Base-by-base conservation (phyloP, 768 basidiomycete genomes). In the Fomitopsis serialis region DNA sequence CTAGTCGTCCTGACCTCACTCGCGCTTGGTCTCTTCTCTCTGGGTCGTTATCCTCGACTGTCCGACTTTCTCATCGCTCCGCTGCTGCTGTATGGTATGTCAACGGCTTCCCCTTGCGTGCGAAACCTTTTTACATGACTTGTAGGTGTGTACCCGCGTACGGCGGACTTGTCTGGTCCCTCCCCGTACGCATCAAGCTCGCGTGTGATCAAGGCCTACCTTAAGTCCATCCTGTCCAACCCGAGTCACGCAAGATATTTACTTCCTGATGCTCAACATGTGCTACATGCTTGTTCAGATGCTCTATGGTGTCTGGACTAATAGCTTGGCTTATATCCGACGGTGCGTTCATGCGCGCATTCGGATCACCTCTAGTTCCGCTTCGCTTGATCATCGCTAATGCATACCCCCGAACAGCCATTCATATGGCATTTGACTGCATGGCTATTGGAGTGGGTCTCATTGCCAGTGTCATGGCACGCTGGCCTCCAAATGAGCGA, bases 351-450 rank as follows among this genome's bases (percentile, higher is more conserved):
- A 6, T 32, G 29, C 5, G 29, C 12, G 52, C 9, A 2, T 42
- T 32, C 11, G 29, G 29, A 10, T 11, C n/a, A n/a, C n/a, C n/a
- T n/a, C n/a, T n/a, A n/a, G n/a, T n/a, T n/a, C n/a, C n/a, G n/a
- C n/a, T n/a, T n/a, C n/a, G n/a, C n/a, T n/a, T n/a, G n/a, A n/a
- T n/a, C n/a, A n/a, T n/a, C n/a, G n/a, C n/a, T n/a, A n/a, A n/a
- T n/a, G n/a, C n/a, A n/a, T n/a, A n/a, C n/a, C n/a, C n/a, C 7
- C 13, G 29, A 11, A 19, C 59, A 98, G 96, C 97, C 21, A 98
- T 99, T 35, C 97, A 99, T 65, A 99, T 98, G 97, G 92, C 93
- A 11, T 99, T 99, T 61, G 97, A 99, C 71, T 98, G 97, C 65
- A 84, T 98, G 80, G 96, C 96, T 0, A 92, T 99, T 48, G 93